Evolutionary conservation across 441 rosid genomes (phyloP), one percentile per base, ranked within the genome.

Genomic region (Populus trichocarpa): DNA sequence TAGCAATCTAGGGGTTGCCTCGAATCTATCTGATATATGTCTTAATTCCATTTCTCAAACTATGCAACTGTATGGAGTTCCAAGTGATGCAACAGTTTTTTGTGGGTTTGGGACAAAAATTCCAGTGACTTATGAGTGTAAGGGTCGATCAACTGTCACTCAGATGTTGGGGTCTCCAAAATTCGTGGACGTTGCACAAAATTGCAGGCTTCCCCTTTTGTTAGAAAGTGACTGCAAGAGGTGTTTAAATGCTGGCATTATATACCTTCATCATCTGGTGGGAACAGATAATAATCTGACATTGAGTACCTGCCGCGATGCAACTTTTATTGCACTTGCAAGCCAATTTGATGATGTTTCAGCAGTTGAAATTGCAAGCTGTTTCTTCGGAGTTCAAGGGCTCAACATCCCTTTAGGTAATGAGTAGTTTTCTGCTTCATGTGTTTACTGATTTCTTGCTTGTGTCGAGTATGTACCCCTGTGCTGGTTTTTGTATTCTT

Each of bases 31-130:
- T 30, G 32, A 30, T 6, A 74, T 82, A 63, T 96, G 99, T 83
- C 79, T 93, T 33, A 69, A 32, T 30, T 80, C 97, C 81, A 90
- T 96, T 85, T 85, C 92, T 13, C 83, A 86, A 67, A 92, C 94
- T 67, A 84, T 96, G 91, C 85, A 87, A 75, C 86, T 92, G 14
- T 87, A 96, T 66, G 99, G 99, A 2, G 88, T 96, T 74, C 93
- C 99, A 8, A 86, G 79, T 74, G 89, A 90, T 77, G 99, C 97
- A 8, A 87, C 92, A 5, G 74, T 79, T 12, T 93, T 89, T 84
- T 96, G 99, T 40, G 98, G 98, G 26, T 80, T 93, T n/a, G 98
- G 99, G 40, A 90, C 88, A 20, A 96, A 96, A 88, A 92, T 96
- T 81, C 96, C 92, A 0, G 90, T 94, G 70, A 83, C 75, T 82